Conservation (phyloP, 2,329 filamentous ascomycete genomes). For the Cladosporium halotolerans region DNA sequence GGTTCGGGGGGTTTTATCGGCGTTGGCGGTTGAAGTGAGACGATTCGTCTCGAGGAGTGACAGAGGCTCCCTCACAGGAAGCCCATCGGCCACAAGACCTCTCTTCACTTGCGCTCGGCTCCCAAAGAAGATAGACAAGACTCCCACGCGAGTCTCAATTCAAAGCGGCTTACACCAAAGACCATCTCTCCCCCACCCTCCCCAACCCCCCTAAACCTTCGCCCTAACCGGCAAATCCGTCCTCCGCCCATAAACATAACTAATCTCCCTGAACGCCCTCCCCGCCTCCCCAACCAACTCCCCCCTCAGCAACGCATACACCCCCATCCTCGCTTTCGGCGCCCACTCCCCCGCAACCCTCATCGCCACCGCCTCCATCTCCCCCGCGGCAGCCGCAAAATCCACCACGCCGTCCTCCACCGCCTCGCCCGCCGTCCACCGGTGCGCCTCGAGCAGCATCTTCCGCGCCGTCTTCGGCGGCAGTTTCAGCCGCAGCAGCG, state of each 20-base stretch:
- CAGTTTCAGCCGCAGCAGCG: constrained; percentile 47
- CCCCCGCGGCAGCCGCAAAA: constrained; percentile 42
- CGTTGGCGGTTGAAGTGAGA: too few species aligned
- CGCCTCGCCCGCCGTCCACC: constrained; percentile 49
- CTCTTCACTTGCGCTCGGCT: too few species aligned
- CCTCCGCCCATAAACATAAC: constrained; percentile 47
- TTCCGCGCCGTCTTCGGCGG: constrained; percentile 46
- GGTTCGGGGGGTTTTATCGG: too few species aligned
- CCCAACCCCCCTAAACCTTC: constrained; percentile 36
- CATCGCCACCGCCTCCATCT: constrained; percentile 44
- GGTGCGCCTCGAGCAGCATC: constrained; percentile 51
- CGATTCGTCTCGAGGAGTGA: too few species aligned
- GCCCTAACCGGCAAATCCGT: constrained; percentile 41
- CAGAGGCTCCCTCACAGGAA: too few species aligned
- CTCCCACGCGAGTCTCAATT: too few species aligned
- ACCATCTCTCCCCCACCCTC: neutral
- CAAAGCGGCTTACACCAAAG: too few species aligned
- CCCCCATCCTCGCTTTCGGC: constrained; percentile 41
- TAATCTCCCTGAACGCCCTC: constrained; percentile 46
- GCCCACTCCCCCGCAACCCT: constrained; percentile 39
- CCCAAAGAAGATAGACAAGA: too few species aligned
- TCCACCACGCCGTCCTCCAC: constrained; percentile 50
- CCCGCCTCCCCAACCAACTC: constrained; percentile 51
- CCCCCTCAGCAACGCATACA: constrained; percentile 47
- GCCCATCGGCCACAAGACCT: too few species aligned